These are phyloP conservation scores for Chrysosphaeria jannelii DNA, from an alignment of 2,329 filamentous ascomycete genomes.

Conservation along the genomic window DNA sequence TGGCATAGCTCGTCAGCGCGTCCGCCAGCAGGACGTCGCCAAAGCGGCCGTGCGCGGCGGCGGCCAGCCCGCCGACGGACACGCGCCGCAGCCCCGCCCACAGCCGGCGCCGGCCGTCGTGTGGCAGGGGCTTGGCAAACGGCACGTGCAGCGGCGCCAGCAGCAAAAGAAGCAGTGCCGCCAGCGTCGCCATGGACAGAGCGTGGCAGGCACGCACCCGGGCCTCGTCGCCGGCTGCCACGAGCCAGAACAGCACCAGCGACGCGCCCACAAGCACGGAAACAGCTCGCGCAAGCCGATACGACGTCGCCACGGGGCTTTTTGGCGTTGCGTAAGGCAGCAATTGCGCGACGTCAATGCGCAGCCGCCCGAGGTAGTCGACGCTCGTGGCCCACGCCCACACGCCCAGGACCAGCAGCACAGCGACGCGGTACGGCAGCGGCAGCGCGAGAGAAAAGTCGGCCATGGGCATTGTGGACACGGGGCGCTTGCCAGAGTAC, in stretches of 20 bases:
- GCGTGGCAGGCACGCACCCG: slow-evolving; percentile 55
- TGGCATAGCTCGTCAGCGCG: slow-evolving; percentile 81
- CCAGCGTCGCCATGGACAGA: slow-evolving; percentile 59
- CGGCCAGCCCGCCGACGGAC: slow-evolving; percentile 58
- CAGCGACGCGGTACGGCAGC: slow-evolving; percentile 63
- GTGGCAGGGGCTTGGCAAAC: slow-evolving; percentile 14
- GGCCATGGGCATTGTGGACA: too few relatives aligned
- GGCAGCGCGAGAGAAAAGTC: slow-evolving; percentile 30
- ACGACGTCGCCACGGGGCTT: slow-evolving; percentile 21
- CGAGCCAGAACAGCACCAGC: slow-evolving; percentile 54
- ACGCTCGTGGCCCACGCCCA: slow-evolving; percentile 92
- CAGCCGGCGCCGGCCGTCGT: slow-evolving; percentile 43
- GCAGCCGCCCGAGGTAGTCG: slow-evolving; percentile 48
- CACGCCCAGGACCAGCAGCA: slow-evolving; percentile 59
- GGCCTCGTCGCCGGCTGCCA: slow-evolving; percentile 40
- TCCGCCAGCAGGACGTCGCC: slow-evolving; percentile 83
- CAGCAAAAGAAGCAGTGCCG: slow-evolving; percentile 40
- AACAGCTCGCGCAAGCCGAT: slow-evolving; percentile 55
- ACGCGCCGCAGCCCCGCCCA: slow-evolving; percentile 49
- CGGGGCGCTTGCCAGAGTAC: too few relatives aligned
- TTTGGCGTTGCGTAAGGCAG: too few relatives aligned
- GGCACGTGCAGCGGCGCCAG: slow-evolving; percentile 20
- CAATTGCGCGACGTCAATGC: slow-evolving; percentile 82
- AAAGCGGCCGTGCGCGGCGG: slow-evolving; percentile 71
- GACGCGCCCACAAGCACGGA: slow-evolving; percentile 40